These are phyloP conservation scores for Pyrenophora teres DNA, from an alignment of 2,329 filamentous ascomycete genomes.

Conservation along the genomic window DNA sequence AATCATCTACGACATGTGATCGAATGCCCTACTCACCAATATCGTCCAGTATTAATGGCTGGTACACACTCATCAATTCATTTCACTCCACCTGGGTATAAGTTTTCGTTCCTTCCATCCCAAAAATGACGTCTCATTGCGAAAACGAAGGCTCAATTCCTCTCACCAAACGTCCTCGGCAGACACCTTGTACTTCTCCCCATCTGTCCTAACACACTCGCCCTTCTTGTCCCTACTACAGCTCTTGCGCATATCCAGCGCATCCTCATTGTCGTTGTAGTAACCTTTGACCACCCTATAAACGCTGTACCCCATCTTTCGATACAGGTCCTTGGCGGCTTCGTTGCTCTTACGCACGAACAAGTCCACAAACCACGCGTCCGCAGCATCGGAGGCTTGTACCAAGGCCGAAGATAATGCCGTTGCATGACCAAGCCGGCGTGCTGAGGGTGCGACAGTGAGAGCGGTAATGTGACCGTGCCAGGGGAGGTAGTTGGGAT, in stretches of 20 bases:
- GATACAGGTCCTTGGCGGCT: slow-evolving; percentile 86
- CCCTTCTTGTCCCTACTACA: slow-evolving; percentile 77
- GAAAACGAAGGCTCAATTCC: neutral
- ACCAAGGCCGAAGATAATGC: slow-evolving; percentile 82
- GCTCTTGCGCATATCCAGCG: slow-evolving; percentile 95
- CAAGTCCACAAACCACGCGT: slow-evolving; percentile 94
- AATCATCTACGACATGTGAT: no score
- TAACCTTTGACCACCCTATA: slow-evolving; percentile 89
- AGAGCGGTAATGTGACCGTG: slow-evolving; percentile 97
- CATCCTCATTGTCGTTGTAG: slow-evolving; percentile 94
- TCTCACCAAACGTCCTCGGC: slow-evolving; percentile 83
- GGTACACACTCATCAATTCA: no score
- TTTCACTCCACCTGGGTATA: no score
- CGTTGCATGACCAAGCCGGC: slow-evolving; percentile 84
- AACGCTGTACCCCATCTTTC: slow-evolving; percentile 85
- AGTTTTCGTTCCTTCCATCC: neutral
- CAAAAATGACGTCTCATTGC: neutral
- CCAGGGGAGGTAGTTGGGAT: slow-evolving; percentile 88
- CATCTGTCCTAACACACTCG: slow-evolving; percentile 78
- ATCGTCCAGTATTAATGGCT: no score
- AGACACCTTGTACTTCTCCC: slow-evolving; percentile 75
- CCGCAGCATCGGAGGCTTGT: slow-evolving; percentile 75
- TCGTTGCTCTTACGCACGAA: slow-evolving; percentile 90
- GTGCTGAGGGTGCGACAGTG: slow-evolving; percentile 84
- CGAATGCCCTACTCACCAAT: no score